Percentiles rank a stretch among this genome's conserved stretches.
Conservation (phyloP, 2,329 filamentous ascomycete genomes). For the Cladophialophora exuberans region DNA sequence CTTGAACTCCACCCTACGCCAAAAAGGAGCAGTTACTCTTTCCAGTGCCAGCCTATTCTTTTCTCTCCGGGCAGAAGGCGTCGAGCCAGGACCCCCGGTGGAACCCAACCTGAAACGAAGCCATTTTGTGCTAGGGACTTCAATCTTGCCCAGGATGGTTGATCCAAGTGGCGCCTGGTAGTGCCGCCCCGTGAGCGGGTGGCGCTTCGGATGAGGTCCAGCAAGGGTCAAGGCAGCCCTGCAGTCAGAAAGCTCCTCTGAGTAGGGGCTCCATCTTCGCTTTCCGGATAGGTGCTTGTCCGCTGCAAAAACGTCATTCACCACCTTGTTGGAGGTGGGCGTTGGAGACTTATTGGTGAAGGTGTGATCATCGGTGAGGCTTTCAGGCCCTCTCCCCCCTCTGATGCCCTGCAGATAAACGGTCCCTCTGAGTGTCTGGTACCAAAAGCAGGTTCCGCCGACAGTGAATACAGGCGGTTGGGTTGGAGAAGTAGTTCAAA, state of each 20-base stretch:
- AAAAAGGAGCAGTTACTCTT: too few relatives aligned
- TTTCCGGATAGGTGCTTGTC: too few relatives aligned
- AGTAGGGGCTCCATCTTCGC: too few relatives aligned
- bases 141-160: background rate
- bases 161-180: background rate
- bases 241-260: too few relatives aligned
- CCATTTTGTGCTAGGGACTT: slow-evolving; percentile 6
- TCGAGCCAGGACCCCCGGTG: slow-evolving; percentile 3
- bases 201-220: slow-evolving; percentile 15
- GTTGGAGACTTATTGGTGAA: slow-evolving; percentile 6
- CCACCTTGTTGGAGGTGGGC: background rate
- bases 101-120: slow-evolving; percentile 25
- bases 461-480: background rate
- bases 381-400: background rate
- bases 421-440: too few relatives aligned
- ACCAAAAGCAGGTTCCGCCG: background rate
- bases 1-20: too few relatives aligned
- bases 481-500: background rate
- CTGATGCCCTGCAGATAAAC: slow-evolving; percentile 3
- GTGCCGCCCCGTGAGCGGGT: slow-evolving; percentile 8
- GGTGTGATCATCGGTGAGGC: background rate
- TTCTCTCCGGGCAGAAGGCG: too few relatives aligned
- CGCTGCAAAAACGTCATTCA: slow-evolving; percentile 25
- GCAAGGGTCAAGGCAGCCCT: slow-evolving; percentile 5
- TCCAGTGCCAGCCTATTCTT: too few relatives aligned